A percentile compares a stretch with the other conserved stretches of the same genome.
phyloP scores from a whole-genome alignment of 2,329 filamentous ascomycete species.

The Diaporthe humulicola region DNA sequence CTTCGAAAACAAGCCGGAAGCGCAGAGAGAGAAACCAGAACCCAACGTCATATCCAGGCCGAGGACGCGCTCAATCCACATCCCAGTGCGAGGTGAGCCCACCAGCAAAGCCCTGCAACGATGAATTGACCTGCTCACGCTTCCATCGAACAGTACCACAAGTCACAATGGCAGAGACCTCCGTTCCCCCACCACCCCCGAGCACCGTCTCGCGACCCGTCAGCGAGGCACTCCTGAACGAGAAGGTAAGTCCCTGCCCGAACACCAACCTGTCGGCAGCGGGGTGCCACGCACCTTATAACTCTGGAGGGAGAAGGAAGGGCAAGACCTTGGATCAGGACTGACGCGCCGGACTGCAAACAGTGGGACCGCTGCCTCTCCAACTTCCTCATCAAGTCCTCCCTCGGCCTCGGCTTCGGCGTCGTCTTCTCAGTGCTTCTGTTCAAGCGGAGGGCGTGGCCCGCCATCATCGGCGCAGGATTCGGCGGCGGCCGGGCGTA shows the following conservation, averaged over 20 bases:
- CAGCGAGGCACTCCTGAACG: constrained; percentile 97
- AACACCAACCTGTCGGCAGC: no score
- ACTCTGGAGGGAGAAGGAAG: no score
- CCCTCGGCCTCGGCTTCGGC: constrained; percentile 95
- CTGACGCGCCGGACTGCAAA: constrained; percentile 25
- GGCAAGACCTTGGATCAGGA: background rate
- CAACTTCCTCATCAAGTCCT: constrained; percentile 96
- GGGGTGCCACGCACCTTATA: background rate
- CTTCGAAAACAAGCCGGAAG: constrained; percentile 40
- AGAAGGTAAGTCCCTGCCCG: constrained; percentile 79
- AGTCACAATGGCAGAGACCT: constrained; percentile 66
- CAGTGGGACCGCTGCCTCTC: constrained; percentile 99
- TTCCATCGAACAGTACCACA: constrained; percentile 27
- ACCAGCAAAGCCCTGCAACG: constrained; percentile 9
- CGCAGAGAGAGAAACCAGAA: constrained; percentile 38
- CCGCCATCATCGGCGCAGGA: constrained; percentile 92
- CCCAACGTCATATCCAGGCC: constrained; percentile 40
- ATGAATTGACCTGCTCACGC: constrained; percentile 43
- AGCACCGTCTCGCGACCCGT: constrained; percentile 83
- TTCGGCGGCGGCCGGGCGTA: constrained; percentile 97
- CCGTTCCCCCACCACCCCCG: constrained; percentile 69
- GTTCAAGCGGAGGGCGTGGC: constrained; percentile 98
- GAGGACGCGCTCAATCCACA: constrained; percentile 39
- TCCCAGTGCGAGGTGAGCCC: constrained; percentile 37
- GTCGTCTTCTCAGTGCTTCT: constrained; percentile 98